Evolutionary conservation across 208 protist species (phyloP), one percentile per base, ranked within the genome.

Genomic region (Acanthamoeba comandoni): DNA sequence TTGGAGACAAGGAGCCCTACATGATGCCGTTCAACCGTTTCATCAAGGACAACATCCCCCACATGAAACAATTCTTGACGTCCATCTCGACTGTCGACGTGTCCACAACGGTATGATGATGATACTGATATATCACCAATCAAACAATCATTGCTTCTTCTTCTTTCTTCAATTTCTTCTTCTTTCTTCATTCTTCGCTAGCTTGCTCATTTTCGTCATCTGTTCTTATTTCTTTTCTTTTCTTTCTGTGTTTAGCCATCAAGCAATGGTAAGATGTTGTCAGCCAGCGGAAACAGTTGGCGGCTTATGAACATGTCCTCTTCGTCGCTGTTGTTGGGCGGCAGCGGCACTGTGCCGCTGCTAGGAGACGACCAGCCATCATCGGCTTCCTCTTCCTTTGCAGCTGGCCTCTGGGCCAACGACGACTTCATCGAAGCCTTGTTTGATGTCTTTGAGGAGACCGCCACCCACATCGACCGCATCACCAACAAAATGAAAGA

Each of bases 11-110:
- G 53, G 75, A 85, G 17, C 29, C 75, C 0, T 85, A 85, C 24
- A 85, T 85, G 75, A 35, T 85, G 75, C 75, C 75, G 8, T 67
- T 85, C 53, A 85, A 85, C 52, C 4, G 12, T 1, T 85, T 85
- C 26, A 64, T 85, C 11, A 19, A 64, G 26, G 52, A 85, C 29
- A 43, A 64, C 75, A 64, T 64, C 1, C 75, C 52, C 2, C 48
- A 26, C 2, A 85, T 85, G 75, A 85, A 58, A 55, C 2, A 35
- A 15, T 85, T 65, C 52, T 55, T 85, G 9, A 17, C 15, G 15
- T 26, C 0, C 12, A 39, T 85, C n/a, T 80, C 70, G n/a, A 7
- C 35, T 8, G 11, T 51, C 53, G 19, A 26, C 13, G 12, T 3
- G 8, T 9, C 26, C n/a, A 17, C 55, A 67, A 31, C 52, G 29